Evolutionary conservation across 1,284 basidiomycete genomes (phyloP), one percentile per base, ranked within the genome.

Genomic region (Moniliella sp.): DNA sequence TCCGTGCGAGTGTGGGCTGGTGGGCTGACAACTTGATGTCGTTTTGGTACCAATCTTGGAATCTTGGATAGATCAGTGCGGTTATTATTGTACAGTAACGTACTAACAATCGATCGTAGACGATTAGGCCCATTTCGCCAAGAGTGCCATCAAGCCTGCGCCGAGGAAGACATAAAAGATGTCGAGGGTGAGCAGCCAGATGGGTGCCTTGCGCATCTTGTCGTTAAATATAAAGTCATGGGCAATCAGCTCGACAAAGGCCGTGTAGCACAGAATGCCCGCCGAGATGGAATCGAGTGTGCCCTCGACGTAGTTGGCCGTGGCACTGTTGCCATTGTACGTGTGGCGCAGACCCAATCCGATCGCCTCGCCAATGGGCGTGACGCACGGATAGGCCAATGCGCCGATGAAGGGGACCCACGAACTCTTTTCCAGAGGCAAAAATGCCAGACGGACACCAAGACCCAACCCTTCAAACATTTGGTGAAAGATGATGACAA

Each of bases 401-500:
- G 39, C 46, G 11, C 50, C 42, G 15, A 43, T 35, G 1, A 18
- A 8, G 9, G 39, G 30, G n/a, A 34, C 26, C 23, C 30, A 23
- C 2, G 15, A 21, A 14, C 14, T 3, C 4, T 18, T n/a, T 17
- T 34, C 31, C 4, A 35, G 25, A 14, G 39, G 35, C 4, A 45
- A 32, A 7, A 34, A 31, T 5, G 28, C 14, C 8, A 42, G 39
- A 26, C 43, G 50, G 5, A 50, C 35, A 16, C 57, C 57, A 16
- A 60, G 51, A 52, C 57, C 57, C 9, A 60, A 39, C 28, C 50
- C 46, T 29, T 59, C 57, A 39, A 59, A 59, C 44, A 57, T 50
- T 41, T 59, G 62, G 46, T 63, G 61, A 46, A 64, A 93, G 54
- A 88, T 66, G 43, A 94, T 64, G 37, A 94, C 86, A 39, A 84